Conservation (phyloP, 1,284 basidiomycete genomes). For the Stereum hirsutum region DNA sequence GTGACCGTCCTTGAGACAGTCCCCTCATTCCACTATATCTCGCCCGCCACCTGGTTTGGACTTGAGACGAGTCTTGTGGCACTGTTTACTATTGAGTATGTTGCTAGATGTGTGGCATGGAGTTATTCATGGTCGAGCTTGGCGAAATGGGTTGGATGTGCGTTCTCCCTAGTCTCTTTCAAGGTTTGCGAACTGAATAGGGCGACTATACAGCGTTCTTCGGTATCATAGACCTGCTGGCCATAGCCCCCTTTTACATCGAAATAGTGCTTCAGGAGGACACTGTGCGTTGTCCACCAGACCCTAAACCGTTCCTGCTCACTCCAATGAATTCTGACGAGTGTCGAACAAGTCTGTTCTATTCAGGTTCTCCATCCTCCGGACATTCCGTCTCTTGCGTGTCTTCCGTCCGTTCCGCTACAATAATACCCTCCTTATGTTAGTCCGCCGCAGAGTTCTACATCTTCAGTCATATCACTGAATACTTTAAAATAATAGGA, state of each 20-base stretch:
- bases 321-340: slow-evolving; percentile 4
- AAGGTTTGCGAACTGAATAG: too few relatives aligned
- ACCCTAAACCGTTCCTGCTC: neutral
- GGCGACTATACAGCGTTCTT: slow-evolving; percentile 71
- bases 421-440: slow-evolving; percentile 74
- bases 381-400: slow-evolving; percentile 75
- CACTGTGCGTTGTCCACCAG: slow-evolving; percentile 43
- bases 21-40: slow-evolving; percentile 67
- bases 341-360: slow-evolving; percentile 49
- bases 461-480: slow-evolving; percentile 4
- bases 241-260: slow-evolving; percentile 82
- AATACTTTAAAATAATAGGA: slow-evolving; percentile 34
- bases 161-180: slow-evolving; percentile 19
- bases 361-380: slow-evolving; percentile 82
- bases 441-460: slow-evolving; percentile 20
- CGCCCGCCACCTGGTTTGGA: slow-evolving; percentile 73
- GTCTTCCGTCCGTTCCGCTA: slow-evolving; percentile 86
- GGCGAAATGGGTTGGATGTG: slow-evolving; percentile 60
- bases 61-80: slow-evolving; percentile 71
- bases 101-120: slow-evolving; percentile 55
- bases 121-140: slow-evolving; percentile 53
- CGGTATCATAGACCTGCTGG: slow-evolving; percentile 75
- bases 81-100: slow-evolving; percentile 77
- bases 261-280: slow-evolving; percentile 79
- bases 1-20: slow-evolving; percentile 83